Evolutionary conservation across 1,284 basidiomycete genomes (phyloP).

Genomic region (Puccinia coronata): DNA sequence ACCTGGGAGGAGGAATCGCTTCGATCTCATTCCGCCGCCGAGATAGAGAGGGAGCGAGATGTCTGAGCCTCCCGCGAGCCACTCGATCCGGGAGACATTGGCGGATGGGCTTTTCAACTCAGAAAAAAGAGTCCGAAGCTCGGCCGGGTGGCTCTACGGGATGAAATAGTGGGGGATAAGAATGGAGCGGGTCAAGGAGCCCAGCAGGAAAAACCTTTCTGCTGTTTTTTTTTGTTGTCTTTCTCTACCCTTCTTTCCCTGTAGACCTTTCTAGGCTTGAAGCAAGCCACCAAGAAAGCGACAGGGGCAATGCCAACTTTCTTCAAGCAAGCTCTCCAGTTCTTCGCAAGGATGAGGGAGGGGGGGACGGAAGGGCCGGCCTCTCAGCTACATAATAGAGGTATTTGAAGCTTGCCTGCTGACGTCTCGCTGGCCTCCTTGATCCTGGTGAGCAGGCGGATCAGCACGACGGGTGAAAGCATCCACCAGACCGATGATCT

Average conservation of each 20-base stretch:
- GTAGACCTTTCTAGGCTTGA: background rate
- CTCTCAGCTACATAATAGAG: background rate
- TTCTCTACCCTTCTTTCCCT: background rate
- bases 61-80: background rate
- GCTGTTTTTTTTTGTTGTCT: background rate
- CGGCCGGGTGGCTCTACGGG: background rate
- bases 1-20: background rate
- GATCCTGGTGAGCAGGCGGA: background rate
- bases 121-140: background rate
- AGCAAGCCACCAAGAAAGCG: background rate
- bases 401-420: background rate
- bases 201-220: background rate
- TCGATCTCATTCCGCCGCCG: background rate
- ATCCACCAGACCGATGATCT: conserved; percentile 34
- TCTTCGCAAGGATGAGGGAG: background rate
- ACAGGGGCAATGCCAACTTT: background rate
- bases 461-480: background rate
- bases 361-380: background rate
- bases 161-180: background rate
- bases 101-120: background rate
- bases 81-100: background rate
- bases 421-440: background rate
- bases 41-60: background rate
- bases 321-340: background rate
- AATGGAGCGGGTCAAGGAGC: background rate